phyloP scores from a whole-genome alignment of 129 eudicot genomes.

The Lactuca sativa region DNA sequence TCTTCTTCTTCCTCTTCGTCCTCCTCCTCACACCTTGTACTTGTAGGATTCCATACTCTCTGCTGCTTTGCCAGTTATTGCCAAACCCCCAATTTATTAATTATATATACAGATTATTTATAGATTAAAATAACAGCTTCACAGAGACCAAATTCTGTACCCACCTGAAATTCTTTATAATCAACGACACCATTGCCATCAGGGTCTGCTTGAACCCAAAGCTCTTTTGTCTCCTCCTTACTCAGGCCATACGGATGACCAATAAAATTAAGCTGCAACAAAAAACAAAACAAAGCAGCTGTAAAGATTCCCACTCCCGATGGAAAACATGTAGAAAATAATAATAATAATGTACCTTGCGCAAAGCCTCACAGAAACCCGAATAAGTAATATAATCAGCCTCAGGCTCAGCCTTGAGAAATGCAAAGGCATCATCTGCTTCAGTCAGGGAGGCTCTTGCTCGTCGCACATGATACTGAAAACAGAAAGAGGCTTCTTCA shows the following conservation, averaged over 20 bases:
- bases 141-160: no score
- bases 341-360: conserved; percentile 44
- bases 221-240: conserved; percentile 57
- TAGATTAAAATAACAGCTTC: no score
- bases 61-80: conserved; percentile 45
- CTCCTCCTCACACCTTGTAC: conserved; percentile 30
- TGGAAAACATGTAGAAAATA: neutral
- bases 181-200: conserved; percentile 75
- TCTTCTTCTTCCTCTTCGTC: conserved; percentile 29
- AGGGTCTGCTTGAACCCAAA: conserved; percentile 80
- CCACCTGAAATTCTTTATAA: conserved; percentile 68
- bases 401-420: conserved; percentile 55
- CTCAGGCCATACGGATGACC: conserved; percentile 70
- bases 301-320: neutral
- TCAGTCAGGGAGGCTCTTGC: conserved; percentile 51
- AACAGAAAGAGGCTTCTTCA: conserved; percentile 1
- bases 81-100: neutral
- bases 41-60: conserved; percentile 61
- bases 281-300: neutral
- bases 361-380: conserved; percentile 69
- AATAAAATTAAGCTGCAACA: conserved; percentile 55
- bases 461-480: conserved; percentile 70
- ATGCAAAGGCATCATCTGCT: conserved; percentile 72
- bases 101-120: neutral
- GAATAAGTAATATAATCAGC: conserved; percentile 65